A percentile compares a stretch with the other conserved stretches of the same genome.
phyloP scores from a whole-genome alignment of 371 early-diverging fungal genomes.

The Circinella umbellata region DNA sequence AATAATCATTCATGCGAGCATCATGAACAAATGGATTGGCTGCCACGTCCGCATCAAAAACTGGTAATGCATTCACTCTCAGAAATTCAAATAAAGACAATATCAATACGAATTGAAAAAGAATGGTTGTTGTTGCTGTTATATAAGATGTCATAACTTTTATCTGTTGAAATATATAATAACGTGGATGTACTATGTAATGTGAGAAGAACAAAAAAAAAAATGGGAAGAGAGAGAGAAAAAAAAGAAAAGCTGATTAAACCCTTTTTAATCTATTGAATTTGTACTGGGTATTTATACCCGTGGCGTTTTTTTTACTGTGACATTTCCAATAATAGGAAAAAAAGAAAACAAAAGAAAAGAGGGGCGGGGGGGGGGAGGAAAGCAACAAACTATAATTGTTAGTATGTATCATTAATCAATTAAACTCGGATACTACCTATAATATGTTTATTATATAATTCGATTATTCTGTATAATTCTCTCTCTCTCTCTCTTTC shows the following conservation, averaged over 20 bases:
- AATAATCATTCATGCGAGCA: constrained; percentile 1
- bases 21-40: constrained; percentile 25
- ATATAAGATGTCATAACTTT: background rate
- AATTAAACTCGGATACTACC: no score
- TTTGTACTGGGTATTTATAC: background rate
- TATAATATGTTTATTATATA: no score
- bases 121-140: no score
- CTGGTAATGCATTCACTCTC: constrained; percentile 13
- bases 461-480: no score
- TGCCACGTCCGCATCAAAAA: constrained; percentile 21
- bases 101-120: background rate
- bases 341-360: background rate
- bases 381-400: background rate
- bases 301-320: background rate
- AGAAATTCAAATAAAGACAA: background rate
- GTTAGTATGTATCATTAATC: no score
- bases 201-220: background rate
- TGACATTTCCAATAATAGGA: constrained; percentile 9
- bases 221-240: background rate
- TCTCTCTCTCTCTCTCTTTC: no score
- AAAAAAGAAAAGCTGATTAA: background rate
- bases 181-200: background rate
- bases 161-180: background rate
- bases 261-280: background rate
- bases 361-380: background rate